phyloP scores from a whole-genome alignment of 345 rosid species.

The Combretum micranthum region DNA sequence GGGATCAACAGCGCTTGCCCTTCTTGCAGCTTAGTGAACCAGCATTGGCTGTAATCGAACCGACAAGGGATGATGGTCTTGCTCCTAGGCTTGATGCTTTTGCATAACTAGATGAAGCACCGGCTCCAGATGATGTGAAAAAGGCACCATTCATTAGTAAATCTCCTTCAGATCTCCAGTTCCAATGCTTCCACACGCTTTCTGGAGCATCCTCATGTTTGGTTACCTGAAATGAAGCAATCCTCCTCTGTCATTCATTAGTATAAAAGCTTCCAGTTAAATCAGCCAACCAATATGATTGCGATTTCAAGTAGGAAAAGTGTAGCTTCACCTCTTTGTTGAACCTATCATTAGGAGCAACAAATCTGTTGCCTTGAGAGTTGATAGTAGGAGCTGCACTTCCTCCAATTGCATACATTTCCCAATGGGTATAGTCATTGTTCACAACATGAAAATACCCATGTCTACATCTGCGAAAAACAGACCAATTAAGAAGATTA shows the following conservation, averaged over 20 bases:
- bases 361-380: slow-evolving; percentile 17
- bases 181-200: slow-evolving; percentile 23
- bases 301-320: no score
- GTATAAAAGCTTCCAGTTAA: no score
- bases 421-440: slow-evolving; percentile 19
- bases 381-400: slow-evolving; percentile 17
- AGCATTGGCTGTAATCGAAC: slow-evolving; percentile 18
- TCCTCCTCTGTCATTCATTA: background rate
- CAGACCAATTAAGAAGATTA: background rate
- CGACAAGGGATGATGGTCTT: slow-evolving; percentile 22
- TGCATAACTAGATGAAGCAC: slow-evolving; percentile 19
- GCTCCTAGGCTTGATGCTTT: slow-evolving; percentile 27
- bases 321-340: slow-evolving; percentile 12
- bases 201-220: slow-evolving; percentile 21
- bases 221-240: slow-evolving; percentile 11
- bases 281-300: no score
- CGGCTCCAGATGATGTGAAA: slow-evolving; percentile 21
- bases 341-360: slow-evolving; percentile 8
- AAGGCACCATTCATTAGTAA: slow-evolving; percentile 24
- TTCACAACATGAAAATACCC: slow-evolving; percentile 22
- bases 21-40: slow-evolving; percentile 18
- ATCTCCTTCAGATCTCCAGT: slow-evolving; percentile 26
- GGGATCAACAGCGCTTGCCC: slow-evolving; percentile 13
- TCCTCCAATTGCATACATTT: slow-evolving; percentile 19
- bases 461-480: slow-evolving; percentile 14